Evolutionary conservation across 2,329 filamentous ascomycete genomes (phyloP), one percentile per base, ranked within the genome.

Genomic region (Fusarium burgessii): DNA sequence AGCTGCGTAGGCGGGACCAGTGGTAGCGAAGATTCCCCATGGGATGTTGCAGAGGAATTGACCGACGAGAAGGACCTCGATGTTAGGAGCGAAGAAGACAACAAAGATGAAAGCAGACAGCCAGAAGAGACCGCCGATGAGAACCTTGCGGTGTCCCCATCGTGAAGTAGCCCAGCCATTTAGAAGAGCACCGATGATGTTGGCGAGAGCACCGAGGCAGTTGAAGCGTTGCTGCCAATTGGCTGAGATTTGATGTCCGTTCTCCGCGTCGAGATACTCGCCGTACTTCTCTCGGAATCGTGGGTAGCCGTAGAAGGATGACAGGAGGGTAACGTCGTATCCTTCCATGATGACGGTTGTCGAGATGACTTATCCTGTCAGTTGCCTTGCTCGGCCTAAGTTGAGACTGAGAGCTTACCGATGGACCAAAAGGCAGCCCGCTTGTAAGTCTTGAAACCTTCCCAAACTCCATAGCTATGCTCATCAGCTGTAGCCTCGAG

Each of bases 221-320:
- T 80, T 81, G 47, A 89, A 79, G 5, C 80, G 83, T 23, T 85
- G 82, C 75, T 89, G 87, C 87, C 87, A 89, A 7, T 80, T 73
- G 4, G 85, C 82, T 6, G 82, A 82, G 69, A 89, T 81, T 71
- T 87, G 82, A 49, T 84, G 84, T 12, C 78, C 79, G 23, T 78
- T 77, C 35, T 83, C 72, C 0, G 76, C 66, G 41, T 79, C 67
- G 17, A 78, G 71, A 25, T 54, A 82, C 7, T 73, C 74, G 45
- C 84, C 84, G 62, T 84, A 87, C 70, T 78, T 83, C 62, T 72
- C 71, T 12, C 76, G 78, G 73, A 81, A 85, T 61, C 60, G 69
- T 2, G 76, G 82, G 74, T 84, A 85, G 8, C 79, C 84, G 67
- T 81, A 84, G 74, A 86, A 85, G 20, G 80, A 82, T n/a, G 79